Evolutionary conservation across 2,329 filamentous ascomycete genomes (phyloP), one percentile per base, ranked within the genome.

Genomic region (Colletotrichum karsti): DNA sequence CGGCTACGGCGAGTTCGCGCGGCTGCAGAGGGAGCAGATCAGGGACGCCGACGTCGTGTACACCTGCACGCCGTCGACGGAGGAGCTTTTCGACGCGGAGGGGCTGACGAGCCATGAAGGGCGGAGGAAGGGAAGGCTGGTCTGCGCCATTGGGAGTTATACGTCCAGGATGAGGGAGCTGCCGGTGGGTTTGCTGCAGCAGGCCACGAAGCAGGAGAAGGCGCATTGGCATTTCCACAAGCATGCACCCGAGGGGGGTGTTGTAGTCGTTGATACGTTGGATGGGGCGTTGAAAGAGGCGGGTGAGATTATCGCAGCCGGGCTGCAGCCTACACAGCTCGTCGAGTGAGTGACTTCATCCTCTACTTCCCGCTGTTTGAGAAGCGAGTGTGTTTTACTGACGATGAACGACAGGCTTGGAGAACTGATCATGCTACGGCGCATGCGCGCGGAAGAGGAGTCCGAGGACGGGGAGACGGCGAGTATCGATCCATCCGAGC

Each of bases 271-370:
- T 5, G 92, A 94, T 75, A 95, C 92, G 9, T 84, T 97, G 0
- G 91, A 93, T 28, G 93, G 92, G 0, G 94, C 92, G 50, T 77
- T 97, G 46, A 90, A 91, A 73, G 93, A 97, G 76, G 92, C 95
- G 0, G 95, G 95, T 0, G 95, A 98, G 81, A 84, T 98, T 53
- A 91, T 97, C 9, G 89, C 93, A 71, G 93, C 93, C 0, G 90
- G 90, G 0, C 82, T 98, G 28, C 84, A 85, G 22, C 90, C 93
- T 0, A 86, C 90, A 50, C 91, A 97, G 73, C 86, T 98, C 4
- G 93, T 97, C 0, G 95, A 98, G 87, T 89, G 76, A 79, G 86
- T 82, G 6, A 44, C 58, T 8, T 37, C 13, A 7, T 20, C 7
- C 15, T 3, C 13, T 10, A 10, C 12, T 13, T 22, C 7, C 20